Conservation (phyloP, 495 filamentous ascomycete genomes). For the Elasticomyces elasticus region DNA sequence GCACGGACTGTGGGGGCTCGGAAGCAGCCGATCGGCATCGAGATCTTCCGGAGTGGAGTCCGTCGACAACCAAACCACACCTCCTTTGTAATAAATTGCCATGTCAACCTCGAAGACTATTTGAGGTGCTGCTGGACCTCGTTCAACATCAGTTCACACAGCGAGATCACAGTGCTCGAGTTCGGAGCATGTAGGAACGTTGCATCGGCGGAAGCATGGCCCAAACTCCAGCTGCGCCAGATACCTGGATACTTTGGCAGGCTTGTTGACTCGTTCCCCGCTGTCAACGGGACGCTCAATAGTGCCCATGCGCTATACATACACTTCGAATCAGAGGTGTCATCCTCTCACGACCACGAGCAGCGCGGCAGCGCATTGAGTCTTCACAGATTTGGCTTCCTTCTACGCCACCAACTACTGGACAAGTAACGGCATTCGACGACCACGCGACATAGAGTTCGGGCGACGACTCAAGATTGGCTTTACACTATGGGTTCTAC, state of each 20-base stretch:
- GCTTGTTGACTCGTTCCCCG: not conserved
- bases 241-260: not conserved
- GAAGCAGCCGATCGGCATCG: too few species aligned
- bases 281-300: not conserved
- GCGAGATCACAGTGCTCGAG: too few species aligned
- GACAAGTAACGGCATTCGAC: not conserved
- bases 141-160: too few species aligned
- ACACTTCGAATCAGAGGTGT: not conserved
- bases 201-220: not conserved
- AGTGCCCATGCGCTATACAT: not conserved
- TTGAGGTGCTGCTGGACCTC: too few species aligned
- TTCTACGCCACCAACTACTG: not conserved
- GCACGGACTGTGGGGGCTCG: too few species aligned
- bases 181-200: not conserved
- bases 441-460: not conserved
- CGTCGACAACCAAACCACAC: too few species aligned
- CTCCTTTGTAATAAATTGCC: too few species aligned
- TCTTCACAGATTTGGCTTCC: not conserved
- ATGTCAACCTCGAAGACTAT: too few species aligned
- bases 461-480: not conserved
- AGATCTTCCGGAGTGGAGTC: too few species aligned
- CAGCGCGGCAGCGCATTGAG: not conserved
- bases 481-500: not conserved
- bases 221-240: not conserved
- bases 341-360: not conserved